A percentile compares a stretch with the other conserved stretches of the same genome.
Evolutionary conservation across 495 filamentous ascomycete genomes (phyloP).

Genomic region (Penicillium parvum): DNA sequence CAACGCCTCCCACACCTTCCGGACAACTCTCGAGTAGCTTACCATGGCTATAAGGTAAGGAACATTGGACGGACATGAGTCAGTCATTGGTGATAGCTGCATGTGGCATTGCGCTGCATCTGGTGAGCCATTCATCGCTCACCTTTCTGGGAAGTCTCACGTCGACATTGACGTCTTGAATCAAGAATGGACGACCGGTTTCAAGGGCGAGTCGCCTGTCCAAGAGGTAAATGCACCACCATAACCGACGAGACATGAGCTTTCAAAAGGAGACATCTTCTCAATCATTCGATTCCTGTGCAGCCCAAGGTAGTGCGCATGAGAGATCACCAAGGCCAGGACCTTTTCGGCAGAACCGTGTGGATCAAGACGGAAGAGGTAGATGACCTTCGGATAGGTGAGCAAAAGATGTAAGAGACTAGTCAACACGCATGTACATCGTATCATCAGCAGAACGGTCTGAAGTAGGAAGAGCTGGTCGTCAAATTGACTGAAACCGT

Average conservation of each 20-base stretch:
- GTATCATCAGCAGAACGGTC: slow-evolving; percentile 22
- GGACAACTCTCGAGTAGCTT: slow-evolving; percentile 21
- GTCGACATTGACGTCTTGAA: slow-evolving; percentile 26
- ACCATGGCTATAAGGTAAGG: slow-evolving; percentile 22
- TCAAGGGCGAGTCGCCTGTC: slow-evolving; percentile 25
- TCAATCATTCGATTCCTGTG: slow-evolving; percentile 18
- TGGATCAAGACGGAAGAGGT: slow-evolving; percentile 27
- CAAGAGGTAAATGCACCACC: slow-evolving; percentile 27
- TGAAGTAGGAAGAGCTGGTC: slow-evolving; percentile 23
- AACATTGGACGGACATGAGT: not conserved
- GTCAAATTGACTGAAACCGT: slow-evolving; percentile 15
- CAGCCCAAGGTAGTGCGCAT: slow-evolving; percentile 25
- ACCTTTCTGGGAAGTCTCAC: slow-evolving; percentile 18
- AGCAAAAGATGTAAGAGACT: not conserved
- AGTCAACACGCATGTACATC: not conserved
- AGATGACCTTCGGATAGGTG: slow-evolving; percentile 14
- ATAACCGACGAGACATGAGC: slow-evolving; percentile 19
- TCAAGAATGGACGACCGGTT: slow-evolving; percentile 25
- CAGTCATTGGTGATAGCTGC: not conserved
- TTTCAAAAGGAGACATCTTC: slow-evolving; percentile 10
- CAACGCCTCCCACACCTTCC: slow-evolving; percentile 26
- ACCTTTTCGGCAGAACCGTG: slow-evolving; percentile 27
- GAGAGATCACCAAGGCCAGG: slow-evolving; percentile 23
- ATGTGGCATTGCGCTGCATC: not conserved
- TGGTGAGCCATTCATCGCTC: slow-evolving; percentile 18